A percentile compares a stretch with the other conserved stretches of the same genome.
These are phyloP conservation scores for Chloris gayana DNA, from an alignment of 176 grass and related monocot genomes.

Conservation along the genomic window DNA sequence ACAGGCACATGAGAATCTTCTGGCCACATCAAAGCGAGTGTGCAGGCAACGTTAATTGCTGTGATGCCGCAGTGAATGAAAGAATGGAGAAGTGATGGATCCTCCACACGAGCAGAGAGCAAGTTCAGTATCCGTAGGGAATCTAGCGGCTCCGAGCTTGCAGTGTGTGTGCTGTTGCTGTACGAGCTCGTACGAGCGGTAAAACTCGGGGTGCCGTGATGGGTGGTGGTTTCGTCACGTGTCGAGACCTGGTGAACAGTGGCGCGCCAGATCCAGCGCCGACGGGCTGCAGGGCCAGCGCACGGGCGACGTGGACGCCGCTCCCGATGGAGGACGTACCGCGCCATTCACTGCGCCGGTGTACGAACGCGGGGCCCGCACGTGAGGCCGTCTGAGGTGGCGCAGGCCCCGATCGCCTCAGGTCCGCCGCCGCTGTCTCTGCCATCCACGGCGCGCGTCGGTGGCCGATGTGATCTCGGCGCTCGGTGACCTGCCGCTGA, in stretches of 20 bases:
- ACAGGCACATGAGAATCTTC: background rate
- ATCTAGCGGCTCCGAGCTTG: background rate
- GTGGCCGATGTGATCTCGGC: background rate
- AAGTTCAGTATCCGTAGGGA: background rate
- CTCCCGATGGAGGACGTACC: background rate
- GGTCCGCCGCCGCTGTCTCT: constrained; percentile 29
- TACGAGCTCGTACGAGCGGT: background rate
- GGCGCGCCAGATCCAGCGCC: constrained; percentile 30
- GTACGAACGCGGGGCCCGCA: background rate
- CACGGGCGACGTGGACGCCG: background rate
- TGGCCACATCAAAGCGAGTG: background rate
- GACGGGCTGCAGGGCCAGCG: background rate
- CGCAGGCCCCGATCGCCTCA: background rate
- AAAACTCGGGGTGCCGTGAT: background rate
- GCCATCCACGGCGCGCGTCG: background rate
- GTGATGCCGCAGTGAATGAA: background rate
- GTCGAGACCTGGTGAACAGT: background rate
- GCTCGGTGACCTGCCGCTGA: background rate
- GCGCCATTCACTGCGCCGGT: background rate
- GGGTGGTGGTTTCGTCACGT: constrained; percentile 4
- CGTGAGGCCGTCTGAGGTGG: background rate
- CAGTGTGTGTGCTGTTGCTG: too few species aligned
- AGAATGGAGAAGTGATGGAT: background rate
- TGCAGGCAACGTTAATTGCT: background rate
- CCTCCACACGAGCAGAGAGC: background rate